phyloP scores from a whole-genome alignment of 2,329 filamentous ascomycete genomes.

The Coniochaeta hoffmannii region DNA sequence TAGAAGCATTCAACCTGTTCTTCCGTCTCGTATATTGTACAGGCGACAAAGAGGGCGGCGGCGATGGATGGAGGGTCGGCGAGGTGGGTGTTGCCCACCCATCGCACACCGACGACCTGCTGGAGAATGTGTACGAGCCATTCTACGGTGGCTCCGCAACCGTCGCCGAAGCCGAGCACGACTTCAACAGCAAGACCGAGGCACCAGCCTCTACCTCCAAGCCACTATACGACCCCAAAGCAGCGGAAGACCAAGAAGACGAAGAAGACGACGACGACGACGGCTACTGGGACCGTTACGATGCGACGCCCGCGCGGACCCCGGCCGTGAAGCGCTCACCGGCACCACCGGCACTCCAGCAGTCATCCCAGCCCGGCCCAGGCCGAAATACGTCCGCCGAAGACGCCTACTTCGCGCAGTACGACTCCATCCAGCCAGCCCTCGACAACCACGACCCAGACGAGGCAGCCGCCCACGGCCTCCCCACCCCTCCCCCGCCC shows the following conservation, averaged over 20 bases:
- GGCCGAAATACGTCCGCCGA: slow-evolving; percentile 39
- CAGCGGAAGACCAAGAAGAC: slow-evolving; percentile 20
- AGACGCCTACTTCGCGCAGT: slow-evolving; percentile 68
- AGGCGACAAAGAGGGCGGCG: slow-evolving; percentile 52
- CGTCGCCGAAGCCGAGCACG: slow-evolving; percentile 54
- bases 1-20: slow-evolving; percentile 51
- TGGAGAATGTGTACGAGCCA: slow-evolving; percentile 35
- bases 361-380: slow-evolving; percentile 18
- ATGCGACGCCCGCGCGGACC: slow-evolving; percentile 54
- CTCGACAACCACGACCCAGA: slow-evolving; percentile 79
- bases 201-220: not conserved
- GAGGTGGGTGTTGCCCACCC: slow-evolving; percentile 52
- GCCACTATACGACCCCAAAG: slow-evolving; percentile 11
- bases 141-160: slow-evolving; percentile 41
- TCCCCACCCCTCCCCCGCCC: slow-evolving; percentile 18
- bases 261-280: slow-evolving; percentile 67
- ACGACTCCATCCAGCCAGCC: slow-evolving; percentile 70
- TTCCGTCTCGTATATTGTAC: slow-evolving; percentile 65
- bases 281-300: slow-evolving; percentile 75
- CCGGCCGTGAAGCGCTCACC: slow-evolving; percentile 57
- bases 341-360: slow-evolving; percentile 37
- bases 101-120: not conserved
- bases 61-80: slow-evolving; percentile 63
- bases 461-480: slow-evolving; percentile 38
- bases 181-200: slow-evolving; percentile 24